phyloP scores from a whole-genome alignment of 331 rosid species.

The Rhamnella rubrinervis region DNA sequence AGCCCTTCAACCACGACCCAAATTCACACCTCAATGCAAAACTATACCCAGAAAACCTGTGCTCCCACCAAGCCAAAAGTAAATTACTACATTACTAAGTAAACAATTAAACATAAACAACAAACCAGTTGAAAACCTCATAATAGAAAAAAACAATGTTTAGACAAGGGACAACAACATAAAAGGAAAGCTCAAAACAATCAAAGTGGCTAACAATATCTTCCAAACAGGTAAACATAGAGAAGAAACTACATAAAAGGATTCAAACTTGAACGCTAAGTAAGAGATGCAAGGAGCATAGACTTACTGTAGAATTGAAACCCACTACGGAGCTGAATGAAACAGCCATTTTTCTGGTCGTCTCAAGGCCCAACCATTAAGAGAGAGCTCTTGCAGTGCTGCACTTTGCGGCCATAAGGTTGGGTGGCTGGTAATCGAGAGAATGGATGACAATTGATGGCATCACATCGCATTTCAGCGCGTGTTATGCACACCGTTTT shows the following conservation, averaged over 20 bases:
- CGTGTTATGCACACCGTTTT: constrained; percentile 19
- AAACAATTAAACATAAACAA: neutral
- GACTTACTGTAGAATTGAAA: constrained; percentile 50
- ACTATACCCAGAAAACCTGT: constrained; percentile 2
- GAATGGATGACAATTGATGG: constrained; percentile 11
- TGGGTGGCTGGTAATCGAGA: constrained; percentile 26
- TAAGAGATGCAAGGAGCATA: constrained; percentile 1
- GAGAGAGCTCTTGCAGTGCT: constrained; percentile 3
- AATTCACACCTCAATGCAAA: neutral
- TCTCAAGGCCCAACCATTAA: constrained; percentile 43
- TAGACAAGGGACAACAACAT: too few species aligned
- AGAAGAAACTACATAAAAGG: neutral
- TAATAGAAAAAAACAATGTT: neutral
- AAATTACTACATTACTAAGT: too few species aligned
- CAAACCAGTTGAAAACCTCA: neutral
- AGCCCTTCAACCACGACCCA: neutral
- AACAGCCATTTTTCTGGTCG: constrained; percentile 44
- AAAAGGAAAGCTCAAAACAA: too few species aligned
- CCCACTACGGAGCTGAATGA: constrained; percentile 47
- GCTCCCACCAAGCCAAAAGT: neutral
- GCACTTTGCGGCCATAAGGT: constrained; percentile 11
- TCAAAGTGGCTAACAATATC: neutral
- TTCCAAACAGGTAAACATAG: neutral
- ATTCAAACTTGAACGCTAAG: neutral
- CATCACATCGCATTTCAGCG: constrained; percentile 17